phyloP scores from a whole-genome alignment of 306 rosid species.

The Rosa multiflora region DNA sequence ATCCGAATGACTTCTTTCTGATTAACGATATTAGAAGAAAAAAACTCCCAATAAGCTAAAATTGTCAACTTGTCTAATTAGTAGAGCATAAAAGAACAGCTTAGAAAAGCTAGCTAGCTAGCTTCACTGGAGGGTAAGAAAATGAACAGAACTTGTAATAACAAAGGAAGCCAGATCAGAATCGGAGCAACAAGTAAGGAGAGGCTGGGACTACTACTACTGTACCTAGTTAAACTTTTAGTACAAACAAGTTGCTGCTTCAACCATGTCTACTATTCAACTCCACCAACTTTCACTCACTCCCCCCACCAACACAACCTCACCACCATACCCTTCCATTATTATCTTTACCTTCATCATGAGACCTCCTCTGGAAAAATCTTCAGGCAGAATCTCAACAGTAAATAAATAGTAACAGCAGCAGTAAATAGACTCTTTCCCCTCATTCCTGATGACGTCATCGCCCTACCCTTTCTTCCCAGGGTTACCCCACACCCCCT shows the following conservation, averaged over 20 bases:
- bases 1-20: neutral
- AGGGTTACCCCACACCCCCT: constrained; percentile 14
- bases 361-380: constrained; percentile 37
- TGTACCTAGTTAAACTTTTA: neutral
- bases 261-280: neutral
- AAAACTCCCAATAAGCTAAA: neutral
- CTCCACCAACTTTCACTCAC: constrained; percentile 7
- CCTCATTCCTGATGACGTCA: constrained; percentile 27
- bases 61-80: neutral
- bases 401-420: constrained; percentile 22
- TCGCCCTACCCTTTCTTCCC: neutral
- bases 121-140: neutral
- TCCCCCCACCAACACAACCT: constrained; percentile 34
- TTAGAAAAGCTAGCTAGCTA: neutral
- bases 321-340: constrained; percentile 28
- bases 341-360: constrained; percentile 40
- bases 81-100: neutral
- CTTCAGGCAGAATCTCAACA: constrained; percentile 71
- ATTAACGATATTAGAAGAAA: neutral
- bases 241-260: neutral
- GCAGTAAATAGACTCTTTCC: neutral
- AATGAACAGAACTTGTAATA: neutral
- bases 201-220: neutral
- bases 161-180: neutral
- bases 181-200: neutral